Percentiles rank a stretch among this genome's conserved stretches.
Conservation (phyloP, 768 basidiomycete genomes). For the Lyophyllum semitale region DNA sequence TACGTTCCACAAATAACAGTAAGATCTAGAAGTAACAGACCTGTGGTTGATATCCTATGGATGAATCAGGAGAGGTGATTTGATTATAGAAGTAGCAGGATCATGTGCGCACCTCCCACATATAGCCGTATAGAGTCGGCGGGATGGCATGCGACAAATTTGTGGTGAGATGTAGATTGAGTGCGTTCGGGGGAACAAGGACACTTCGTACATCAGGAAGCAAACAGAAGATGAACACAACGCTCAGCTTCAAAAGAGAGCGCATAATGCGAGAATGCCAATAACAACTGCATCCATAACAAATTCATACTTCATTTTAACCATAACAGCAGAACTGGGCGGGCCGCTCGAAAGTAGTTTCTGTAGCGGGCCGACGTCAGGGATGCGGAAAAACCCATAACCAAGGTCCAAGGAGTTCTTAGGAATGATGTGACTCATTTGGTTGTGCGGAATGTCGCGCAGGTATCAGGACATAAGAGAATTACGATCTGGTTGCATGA, state of each 20-base stretch:
- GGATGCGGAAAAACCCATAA: not conserved
- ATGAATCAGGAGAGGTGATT: not conserved
- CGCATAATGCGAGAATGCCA: not conserved
- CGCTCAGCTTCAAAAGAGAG: not conserved
- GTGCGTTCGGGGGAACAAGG: conserved; percentile 27
- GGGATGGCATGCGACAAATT: conserved; percentile 31
- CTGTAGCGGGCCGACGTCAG: not conserved
- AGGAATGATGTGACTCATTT: not conserved
- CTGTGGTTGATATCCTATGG: conserved; percentile 34
- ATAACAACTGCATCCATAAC: too few relatives aligned
- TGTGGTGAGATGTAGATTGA: conserved; percentile 27
- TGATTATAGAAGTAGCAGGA: not conserved
- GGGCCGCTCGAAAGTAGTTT: not conserved
- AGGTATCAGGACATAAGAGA: too few relatives aligned
- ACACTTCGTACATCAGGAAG: conserved; percentile 10
- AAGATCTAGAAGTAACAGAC: conserved; percentile 6
- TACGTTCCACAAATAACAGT: not conserved
- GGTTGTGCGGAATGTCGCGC: too few relatives aligned
- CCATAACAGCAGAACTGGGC: not conserved
- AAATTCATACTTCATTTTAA: not conserved
- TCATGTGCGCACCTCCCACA: conserved; percentile 36
- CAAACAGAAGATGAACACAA: conserved; percentile 1
- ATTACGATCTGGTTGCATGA: too few relatives aligned
- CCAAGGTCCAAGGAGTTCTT: not conserved
- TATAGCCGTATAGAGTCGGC: conserved; percentile 32